These are phyloP conservation scores for Boletus tylopilopsis DNA, from an alignment of 768 basidiomycete species.

Conservation along the genomic window DNA sequence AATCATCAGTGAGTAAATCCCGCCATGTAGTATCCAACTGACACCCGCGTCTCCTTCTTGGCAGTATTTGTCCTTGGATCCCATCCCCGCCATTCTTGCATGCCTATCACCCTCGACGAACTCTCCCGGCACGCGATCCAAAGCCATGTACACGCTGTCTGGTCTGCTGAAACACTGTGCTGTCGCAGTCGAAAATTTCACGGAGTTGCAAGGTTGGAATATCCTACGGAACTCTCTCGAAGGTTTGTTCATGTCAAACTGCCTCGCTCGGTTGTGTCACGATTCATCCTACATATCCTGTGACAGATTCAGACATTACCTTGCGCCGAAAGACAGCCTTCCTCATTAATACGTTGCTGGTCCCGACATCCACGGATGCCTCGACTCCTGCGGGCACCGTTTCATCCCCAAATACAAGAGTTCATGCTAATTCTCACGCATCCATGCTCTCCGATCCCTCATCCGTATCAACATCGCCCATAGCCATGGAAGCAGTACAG, in stretches of 20 bases:
- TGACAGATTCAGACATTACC: conserved; percentile 67
- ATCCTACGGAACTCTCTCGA: conserved; percentile 55
- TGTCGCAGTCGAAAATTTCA: conserved; percentile 56
- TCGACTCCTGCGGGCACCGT: conserved; percentile 15
- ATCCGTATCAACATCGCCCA: conserved; percentile 47
- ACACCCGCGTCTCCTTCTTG: neutral
- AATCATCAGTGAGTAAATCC: conserved; percentile 56
- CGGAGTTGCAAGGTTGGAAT: conserved; percentile 57
- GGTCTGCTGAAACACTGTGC: conserved; percentile 76
- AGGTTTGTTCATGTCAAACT: conserved; percentile 37
- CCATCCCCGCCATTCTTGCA: conserved; percentile 59
- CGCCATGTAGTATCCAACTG: neutral
- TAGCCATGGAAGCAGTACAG: conserved; percentile 47
- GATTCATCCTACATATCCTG: neutral
- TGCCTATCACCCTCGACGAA: conserved; percentile 54
- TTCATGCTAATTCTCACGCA: conserved; percentile 75
- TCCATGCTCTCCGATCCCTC: conserved; percentile 53
- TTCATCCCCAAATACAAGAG: conserved; percentile 29
- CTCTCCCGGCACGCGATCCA: conserved; percentile 59
- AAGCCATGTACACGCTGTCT: conserved; percentile 79
- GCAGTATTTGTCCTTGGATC: conserved; percentile 63
- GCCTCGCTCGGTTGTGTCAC: conserved; percentile 1
- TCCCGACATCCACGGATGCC: conserved; percentile 36
- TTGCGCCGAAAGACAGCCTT: conserved; percentile 80
- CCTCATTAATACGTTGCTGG: conserved; percentile 67